Percentiles rank a stretch among this genome's conserved stretches.
Conservation (phyloP, 176 grass and related monocot species). For the Triticum turgidum region DNA sequence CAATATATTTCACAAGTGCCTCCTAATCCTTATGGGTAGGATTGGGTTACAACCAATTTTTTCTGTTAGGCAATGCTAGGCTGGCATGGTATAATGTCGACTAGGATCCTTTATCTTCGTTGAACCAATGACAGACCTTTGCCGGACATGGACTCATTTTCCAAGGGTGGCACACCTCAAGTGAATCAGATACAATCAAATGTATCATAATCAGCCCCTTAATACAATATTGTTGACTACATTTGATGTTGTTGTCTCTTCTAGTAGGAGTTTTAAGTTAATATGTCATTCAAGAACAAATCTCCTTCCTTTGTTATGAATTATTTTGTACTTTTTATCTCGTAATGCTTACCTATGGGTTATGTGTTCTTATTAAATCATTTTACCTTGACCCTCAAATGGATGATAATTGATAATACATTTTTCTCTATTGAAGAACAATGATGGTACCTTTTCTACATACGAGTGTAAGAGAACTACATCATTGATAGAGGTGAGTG, state of each 20-base stretch:
- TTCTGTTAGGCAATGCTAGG: too few species aligned
- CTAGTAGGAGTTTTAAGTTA: background rate
- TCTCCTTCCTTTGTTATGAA: background rate
- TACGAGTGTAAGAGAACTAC: slow-evolving; percentile 48
- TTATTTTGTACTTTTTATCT: background rate
- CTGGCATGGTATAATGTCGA: background rate
- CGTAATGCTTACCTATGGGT: background rate
- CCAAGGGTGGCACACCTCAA: too few species aligned
- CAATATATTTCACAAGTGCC: too few species aligned
- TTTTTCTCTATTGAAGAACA: slow-evolving; percentile 35
- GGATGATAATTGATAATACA: background rate
- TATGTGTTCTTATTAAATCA: background rate
- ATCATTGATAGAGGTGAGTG: slow-evolving; percentile 49
- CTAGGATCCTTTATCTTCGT: background rate
- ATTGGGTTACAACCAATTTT: too few species aligned
- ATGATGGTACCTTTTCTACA: slow-evolving; percentile 48
- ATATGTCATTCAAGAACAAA: background rate
- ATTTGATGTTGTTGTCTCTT: background rate
- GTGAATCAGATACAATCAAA: background rate
- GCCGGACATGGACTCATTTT: background rate
- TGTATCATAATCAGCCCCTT: background rate
- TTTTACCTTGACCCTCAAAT: background rate
- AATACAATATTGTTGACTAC: background rate
- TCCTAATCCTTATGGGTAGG: too few species aligned
- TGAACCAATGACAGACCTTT: background rate